phyloP scores from a whole-genome alignment of 495 filamentous ascomycete species.

The Xylaria palmicola region DNA sequence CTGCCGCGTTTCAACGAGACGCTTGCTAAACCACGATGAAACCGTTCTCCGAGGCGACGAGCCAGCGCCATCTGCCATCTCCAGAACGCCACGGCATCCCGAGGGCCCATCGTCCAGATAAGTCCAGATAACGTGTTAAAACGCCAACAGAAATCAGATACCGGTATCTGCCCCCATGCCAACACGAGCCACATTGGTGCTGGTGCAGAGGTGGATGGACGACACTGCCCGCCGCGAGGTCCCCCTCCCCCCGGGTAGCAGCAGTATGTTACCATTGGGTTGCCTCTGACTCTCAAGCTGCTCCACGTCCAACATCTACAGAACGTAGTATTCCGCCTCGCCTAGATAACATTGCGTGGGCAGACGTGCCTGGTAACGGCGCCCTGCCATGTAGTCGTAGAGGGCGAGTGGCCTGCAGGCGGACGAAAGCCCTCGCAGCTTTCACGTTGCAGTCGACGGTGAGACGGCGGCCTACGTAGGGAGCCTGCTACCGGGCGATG shows the following conservation, averaged over 20 bases:
- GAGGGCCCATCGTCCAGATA: too few species aligned
- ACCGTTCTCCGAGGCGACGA: background rate
- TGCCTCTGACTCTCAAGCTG: background rate
- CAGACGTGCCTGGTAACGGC: background rate
- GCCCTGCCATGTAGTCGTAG: too few species aligned
- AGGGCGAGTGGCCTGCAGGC: too few species aligned
- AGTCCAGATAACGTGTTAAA: too few species aligned
- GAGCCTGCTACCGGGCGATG: background rate
- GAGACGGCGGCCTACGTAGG: background rate
- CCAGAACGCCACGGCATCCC: conserved; percentile 1
- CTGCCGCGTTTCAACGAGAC: background rate
- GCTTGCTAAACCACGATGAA: conserved; percentile 6
- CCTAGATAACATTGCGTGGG: background rate
- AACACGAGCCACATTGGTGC: too few species aligned
- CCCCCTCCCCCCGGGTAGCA: too few species aligned
- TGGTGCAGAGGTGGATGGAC: too few species aligned
- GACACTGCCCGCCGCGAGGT: too few species aligned
- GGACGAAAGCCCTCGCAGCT: too few species aligned
- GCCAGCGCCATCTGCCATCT: background rate
- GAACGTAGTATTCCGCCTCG: background rate
- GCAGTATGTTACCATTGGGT: background rate
- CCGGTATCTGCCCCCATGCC: too few species aligned
- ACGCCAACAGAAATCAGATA: too few species aligned
- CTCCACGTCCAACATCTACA: background rate
- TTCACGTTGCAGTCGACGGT: background rate